Evolutionary conservation across 768 basidiomycete species (phyloP).

Genomic region (Hypholoma sublateritium): DNA sequence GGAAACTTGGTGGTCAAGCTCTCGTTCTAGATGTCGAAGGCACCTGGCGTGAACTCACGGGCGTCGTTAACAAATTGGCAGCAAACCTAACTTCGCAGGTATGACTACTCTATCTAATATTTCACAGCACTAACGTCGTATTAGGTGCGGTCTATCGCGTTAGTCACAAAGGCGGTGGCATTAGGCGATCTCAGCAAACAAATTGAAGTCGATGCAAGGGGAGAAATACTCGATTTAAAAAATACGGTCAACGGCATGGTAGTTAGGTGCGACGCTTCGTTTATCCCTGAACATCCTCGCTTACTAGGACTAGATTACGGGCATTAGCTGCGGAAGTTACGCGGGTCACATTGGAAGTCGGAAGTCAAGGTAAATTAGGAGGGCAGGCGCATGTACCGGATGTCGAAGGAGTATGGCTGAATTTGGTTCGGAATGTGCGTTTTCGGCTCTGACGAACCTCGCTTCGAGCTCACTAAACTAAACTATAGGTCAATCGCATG

Average conservation of each 20-base stretch:
- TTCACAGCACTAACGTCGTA: background rate
- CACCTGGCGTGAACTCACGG: constrained; percentile 84
- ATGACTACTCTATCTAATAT: background rate
- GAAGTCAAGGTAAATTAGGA: constrained; percentile 85
- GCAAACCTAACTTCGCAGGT: constrained; percentile 77
- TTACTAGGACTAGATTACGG: constrained; percentile 35
- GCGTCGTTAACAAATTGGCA: constrained; percentile 80
- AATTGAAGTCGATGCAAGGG: constrained; percentile 88
- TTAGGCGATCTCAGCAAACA: constrained; percentile 86
- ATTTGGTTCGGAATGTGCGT: constrained; percentile 73
- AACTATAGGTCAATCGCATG: constrained; percentile 69
- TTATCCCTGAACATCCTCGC: constrained; percentile 15
- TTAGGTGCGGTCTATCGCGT: constrained; percentile 80
- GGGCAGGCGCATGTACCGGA: constrained; percentile 87
- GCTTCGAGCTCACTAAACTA: background rate
- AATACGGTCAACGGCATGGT: constrained; percentile 65
- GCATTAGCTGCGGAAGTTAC: constrained; percentile 82
- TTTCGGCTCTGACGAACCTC: background rate
- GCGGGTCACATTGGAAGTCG: constrained; percentile 82
- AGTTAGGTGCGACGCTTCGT: constrained; percentile 30
- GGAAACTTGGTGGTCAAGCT: constrained; percentile 86
- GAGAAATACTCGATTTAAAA: constrained; percentile 86
- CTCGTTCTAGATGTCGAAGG: constrained; percentile 87
- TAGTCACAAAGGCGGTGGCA: constrained; percentile 93
- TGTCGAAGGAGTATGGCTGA: constrained; percentile 90